Conservation (phyloP, 179 eudicot species). For the Amaranthus tricolor region DNA sequence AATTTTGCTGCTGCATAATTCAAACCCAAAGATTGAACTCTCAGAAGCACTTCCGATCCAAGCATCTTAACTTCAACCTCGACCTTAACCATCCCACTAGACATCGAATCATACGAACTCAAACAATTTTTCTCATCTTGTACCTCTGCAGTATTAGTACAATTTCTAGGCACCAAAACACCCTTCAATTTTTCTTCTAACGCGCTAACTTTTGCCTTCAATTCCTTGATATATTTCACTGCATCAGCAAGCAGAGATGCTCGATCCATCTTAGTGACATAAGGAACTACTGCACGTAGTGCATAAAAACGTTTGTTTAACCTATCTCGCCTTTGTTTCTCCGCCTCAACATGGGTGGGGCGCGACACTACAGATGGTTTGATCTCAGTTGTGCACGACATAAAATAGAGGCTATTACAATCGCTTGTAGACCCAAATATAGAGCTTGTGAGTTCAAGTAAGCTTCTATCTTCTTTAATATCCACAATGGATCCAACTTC, state of each 20-base stretch:
- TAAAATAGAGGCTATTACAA: no score
- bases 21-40: slow-evolving; percentile 26
- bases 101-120: no score
- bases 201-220: not conserved
- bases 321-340: slow-evolving; percentile 18
- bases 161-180: not conserved
- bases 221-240: slow-evolving; percentile 21
- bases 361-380: not conserved
- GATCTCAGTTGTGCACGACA: not conserved
- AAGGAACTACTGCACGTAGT: slow-evolving; percentile 19
- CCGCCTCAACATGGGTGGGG: slow-evolving; percentile 18
- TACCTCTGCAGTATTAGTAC: not conserved
- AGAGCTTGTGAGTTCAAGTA: slow-evolving; percentile 16
- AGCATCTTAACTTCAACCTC: slow-evolving; percentile 37
- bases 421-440: slow-evolving; percentile 11
- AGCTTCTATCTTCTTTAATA: slow-evolving; percentile 24
- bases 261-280: slow-evolving; percentile 24
- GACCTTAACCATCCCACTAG: not conserved
- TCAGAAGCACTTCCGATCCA: slow-evolving; percentile 24
- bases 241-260: slow-evolving; percentile 24
- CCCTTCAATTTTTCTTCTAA: not conserved
- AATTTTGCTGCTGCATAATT: slow-evolving; percentile 33
- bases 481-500: slow-evolving; percentile 28
- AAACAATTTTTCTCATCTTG: not conserved
- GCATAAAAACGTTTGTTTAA: slow-evolving; percentile 16